These are phyloP conservation scores for Trichoderma sp. DNA, from an alignment of 2,329 filamentous ascomycete species.

Conservation along the genomic window DNA sequence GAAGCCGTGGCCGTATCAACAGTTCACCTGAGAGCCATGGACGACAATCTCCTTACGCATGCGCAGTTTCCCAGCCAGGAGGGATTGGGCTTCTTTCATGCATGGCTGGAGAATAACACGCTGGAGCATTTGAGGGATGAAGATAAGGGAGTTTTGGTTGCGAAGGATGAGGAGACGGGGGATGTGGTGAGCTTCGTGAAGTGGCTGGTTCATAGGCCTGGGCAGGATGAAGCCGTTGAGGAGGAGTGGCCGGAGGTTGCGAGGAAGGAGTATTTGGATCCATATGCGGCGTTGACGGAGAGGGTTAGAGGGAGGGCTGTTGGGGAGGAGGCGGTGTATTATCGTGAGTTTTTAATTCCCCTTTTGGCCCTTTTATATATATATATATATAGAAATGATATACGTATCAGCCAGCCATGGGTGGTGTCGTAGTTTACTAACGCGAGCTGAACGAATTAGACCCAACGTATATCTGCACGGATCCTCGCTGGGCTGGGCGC, in stretches of 20 bases:
- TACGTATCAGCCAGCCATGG: not conserved
- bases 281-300: slow-evolving; percentile 41
- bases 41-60: slow-evolving; percentile 45
- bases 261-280: slow-evolving; percentile 40
- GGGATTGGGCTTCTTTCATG: slow-evolving; percentile 37
- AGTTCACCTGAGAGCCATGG: slow-evolving; percentile 47
- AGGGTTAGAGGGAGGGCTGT: slow-evolving; percentile 40
- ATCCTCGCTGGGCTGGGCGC: slow-evolving; percentile 41
- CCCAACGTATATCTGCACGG: slow-evolving; percentile 47
- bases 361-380: too few relatives aligned
- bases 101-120: slow-evolving; percentile 41
- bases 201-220: slow-evolving; percentile 41
- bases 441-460: slow-evolving; percentile 32
- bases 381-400: too few relatives aligned
- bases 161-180: slow-evolving; percentile 38
- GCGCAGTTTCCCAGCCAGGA: slow-evolving; percentile 45
- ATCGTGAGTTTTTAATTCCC: slow-evolving; percentile 41
- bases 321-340: slow-evolving; percentile 39
- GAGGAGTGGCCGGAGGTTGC: slow-evolving; percentile 40
- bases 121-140: slow-evolving; percentile 36
- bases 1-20: slow-evolving; percentile 36
- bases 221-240: slow-evolving; percentile 30
- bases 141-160: slow-evolving; percentile 42
- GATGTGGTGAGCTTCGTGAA: slow-evolving; percentile 43
- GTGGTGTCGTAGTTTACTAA: not conserved